phyloP scores from a whole-genome alignment of 2,329 filamentous ascomycete species.

The Diaporthe velutina region DNA sequence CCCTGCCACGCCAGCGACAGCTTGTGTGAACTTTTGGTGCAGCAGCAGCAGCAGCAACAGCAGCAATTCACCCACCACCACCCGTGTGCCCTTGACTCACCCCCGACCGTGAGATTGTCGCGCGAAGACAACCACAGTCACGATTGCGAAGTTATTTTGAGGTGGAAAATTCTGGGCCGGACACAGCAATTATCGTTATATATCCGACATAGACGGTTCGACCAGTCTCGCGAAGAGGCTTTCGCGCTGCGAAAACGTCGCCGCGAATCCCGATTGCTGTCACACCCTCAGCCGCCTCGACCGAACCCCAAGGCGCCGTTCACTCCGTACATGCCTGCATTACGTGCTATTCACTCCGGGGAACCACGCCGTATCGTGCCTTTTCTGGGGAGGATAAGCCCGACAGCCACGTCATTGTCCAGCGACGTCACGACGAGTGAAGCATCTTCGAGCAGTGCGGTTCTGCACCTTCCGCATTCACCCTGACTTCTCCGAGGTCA shows the following conservation, averaged over 20 bases:
- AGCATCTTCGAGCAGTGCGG: slow-evolving; percentile 7
- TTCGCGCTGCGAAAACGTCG: slow-evolving; percentile 2
- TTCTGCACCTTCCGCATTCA: neutral
- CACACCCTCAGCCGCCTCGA: slow-evolving; percentile 9
- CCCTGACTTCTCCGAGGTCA: neutral
- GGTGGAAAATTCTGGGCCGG: neutral
- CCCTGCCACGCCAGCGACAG: slow-evolving; percentile 29
- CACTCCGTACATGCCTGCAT: neutral
- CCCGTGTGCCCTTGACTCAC: slow-evolving; percentile 17
- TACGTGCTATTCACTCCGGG: neutral
- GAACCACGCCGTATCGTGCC: neutral
- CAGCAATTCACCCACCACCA: slow-evolving; percentile 11
- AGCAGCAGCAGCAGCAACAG: neutral
- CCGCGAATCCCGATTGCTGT: slow-evolving; percentile 14
- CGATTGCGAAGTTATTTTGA: neutral
- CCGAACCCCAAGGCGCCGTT: neutral
- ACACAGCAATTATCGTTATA: slow-evolving; percentile 22
- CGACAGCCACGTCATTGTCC: neutral
- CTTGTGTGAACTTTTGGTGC: slow-evolving; percentile 12
- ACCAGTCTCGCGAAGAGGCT: slow-evolving; percentile 8
- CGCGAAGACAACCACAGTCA: neutral
- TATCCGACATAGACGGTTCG: slow-evolving; percentile 4
- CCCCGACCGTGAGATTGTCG: neutral
- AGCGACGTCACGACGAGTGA: slow-evolving; percentile 1
- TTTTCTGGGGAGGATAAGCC: neutral